Base-by-base conservation (phyloP, 2,329 filamentous ascomycete species). In the Xylaria sp. region DNA sequence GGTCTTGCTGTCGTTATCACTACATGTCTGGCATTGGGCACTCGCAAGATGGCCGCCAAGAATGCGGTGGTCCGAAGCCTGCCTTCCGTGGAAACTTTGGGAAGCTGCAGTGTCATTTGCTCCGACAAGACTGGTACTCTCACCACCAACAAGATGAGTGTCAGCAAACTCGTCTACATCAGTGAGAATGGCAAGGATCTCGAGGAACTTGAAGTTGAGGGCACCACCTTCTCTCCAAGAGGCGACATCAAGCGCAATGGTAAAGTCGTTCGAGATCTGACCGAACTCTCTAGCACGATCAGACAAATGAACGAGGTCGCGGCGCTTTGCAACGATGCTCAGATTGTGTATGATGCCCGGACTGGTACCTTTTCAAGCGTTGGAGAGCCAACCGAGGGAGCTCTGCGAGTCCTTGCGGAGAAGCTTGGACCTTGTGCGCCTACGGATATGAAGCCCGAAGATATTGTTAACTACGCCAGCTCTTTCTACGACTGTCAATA, bases 91-190 rank as follows among this genome's bases (percentile, higher is more conserved):
- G 94, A 99, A 77, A 99, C 94, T 10, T 83, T 99, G 56, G 94
- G 94, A 72, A 99, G 94, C 82, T 99, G 94, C 84, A 99, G 94
- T 71, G 92, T 99, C 59, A 97, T 99, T 73, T 99, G 95, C 80
- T 99, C 95, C 3, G 94, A 99, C 81, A 99, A 99, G 82, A 99
- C 94, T 4, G 95, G 94, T 68, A 99, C 94, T 53, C 78, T 99
- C 72, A 99, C 94, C 9, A 99, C 94, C 47, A 99, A 99, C 78
- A 92, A 97, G 77, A 99, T 99, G 94, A 97, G 94, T 72, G 94
- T 97, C 59, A 94, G 87, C 79, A 96, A 93, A 76, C 78, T 97
- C 58, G 90, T 96, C 52, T 91, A 92, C 72, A 81, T 99, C 67
- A 87, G 84, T 69, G 85, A 89, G 66, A 76, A 83, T 61, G 92